Evolutionary conservation across 805 yeast genomes (phyloP), one percentile per base, ranked within the genome.

Genomic region (Metschnikowia arizonensis): DNA sequence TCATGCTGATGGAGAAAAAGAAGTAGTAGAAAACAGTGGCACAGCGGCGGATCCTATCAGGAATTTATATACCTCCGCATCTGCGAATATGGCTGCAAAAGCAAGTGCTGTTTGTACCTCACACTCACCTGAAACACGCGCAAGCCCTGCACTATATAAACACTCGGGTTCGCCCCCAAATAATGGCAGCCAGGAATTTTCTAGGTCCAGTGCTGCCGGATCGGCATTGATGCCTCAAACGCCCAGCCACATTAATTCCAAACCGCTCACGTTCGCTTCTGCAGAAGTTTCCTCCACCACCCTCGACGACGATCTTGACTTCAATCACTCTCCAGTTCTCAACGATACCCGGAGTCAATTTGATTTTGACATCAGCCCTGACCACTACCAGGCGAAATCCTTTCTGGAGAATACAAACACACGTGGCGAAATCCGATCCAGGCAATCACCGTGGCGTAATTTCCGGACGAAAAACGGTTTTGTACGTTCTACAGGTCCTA

Each of bases 351-450:
- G 41, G n/a, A 54, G 45, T 14, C 53, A 53, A 14, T 52, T 55
- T 28, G 56, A 53, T 24, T 42, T 46, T 26, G 59, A 55, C 28
- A 50, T 55, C 35, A 46, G 50, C 33, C 41, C 54, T n/a, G 55
- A 55, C 44, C 46, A 51, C 18, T 47, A 42, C 47, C 31, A 45
- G 18, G 43, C 14, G 12, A 32, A 33, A 28, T n/a, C 26, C n/a
- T n/a, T n/a, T n/a, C n/a, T n/a, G n/a, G n/a, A n/a, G 31, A 34
- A 30, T 35, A 35, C 42, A 33, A 48, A 18, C 25, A 40, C n/a
- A 46, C 48, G 36, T 41, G 51, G 47, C 33, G 48, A 33, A 40
- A 50, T 23, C 29, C 35, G 40, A 34, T 33, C 40, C 43, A 35
- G 49, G 14, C 31, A 37, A 18, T 34, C 48, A 12, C 49, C 48